Evolutionary conservation across 2,329 filamentous ascomycete genomes (phyloP), one percentile per base, ranked within the genome.

Genomic region (Hymenoscyphus repandus): DNA sequence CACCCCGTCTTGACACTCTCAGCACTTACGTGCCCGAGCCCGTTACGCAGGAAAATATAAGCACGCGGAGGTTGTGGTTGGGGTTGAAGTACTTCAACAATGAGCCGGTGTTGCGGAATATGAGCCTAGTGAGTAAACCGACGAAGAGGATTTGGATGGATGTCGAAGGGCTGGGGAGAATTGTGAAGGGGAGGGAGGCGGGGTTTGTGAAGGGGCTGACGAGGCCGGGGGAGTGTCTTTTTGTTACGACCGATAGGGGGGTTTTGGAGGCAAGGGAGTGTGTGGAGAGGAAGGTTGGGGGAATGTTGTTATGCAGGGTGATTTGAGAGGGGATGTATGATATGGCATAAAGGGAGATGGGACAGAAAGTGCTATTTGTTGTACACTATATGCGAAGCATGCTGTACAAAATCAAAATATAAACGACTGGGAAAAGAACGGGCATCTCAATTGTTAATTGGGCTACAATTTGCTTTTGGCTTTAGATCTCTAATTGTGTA

Each of bases 41-140:
- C 1, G 70, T 80, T 33, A 81, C 77, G 46, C 72, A 75, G 54
- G 69, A 69, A 52, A 88, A 88, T 62, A 74, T 86, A 27, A 75
- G 82, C 1, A 75, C 74, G 44, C 70, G 83, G 57, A 70, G 85
- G 50, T 69, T 89, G 59, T 89, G 85, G 85, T 69, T 89, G 13
- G 85, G 84, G 1, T 64, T 89, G 64, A 89, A 88, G 69, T 88
- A 88, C 70, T 86, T 80, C 77, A 80, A 86, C 54, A 86, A 83
- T 60, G 75, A 82, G 64, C 82, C 85, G 0, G 85, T 88, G 41
- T 68, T 89, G 57, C 77, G 74, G 57, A 76, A 82, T 62, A 77
- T 87, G 72, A 70, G 69, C 49, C 69, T 87, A 69, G 68, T 87
- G 18, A 83, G 78, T 62, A 88, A 86, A 68, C 85, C 85, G 13